Percentiles rank a stretch among this genome's conserved stretches.
phyloP scores from a whole-genome alignment of 2,329 filamentous ascomycete species.

The Volutella citrinella region DNA sequence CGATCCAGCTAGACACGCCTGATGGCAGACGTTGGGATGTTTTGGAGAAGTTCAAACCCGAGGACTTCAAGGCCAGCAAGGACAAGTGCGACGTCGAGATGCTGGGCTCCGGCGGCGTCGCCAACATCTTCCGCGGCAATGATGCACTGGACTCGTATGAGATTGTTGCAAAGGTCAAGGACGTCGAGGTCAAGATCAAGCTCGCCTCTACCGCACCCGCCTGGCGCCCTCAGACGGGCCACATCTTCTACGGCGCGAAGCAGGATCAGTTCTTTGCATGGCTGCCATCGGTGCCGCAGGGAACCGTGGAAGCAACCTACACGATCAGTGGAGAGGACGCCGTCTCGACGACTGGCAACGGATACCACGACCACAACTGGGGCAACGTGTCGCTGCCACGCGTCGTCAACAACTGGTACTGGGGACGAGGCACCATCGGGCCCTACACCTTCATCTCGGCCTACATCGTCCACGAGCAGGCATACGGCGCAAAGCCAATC shows the following conservation, averaged over 20 bases:
- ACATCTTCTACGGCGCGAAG: not conserved
- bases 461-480: not conserved
- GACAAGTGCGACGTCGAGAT: not conserved
- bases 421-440: not conserved
- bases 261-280: not conserved
- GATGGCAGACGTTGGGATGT: constrained; percentile 4
- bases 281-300: not conserved
- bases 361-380: not conserved
- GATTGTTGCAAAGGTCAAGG: not conserved
- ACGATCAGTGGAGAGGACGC: not conserved
- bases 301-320: not conserved
- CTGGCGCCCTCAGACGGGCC: not conserved
- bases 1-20: constrained; percentile 2
- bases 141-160: not conserved
- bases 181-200: not conserved
- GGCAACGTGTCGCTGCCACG: not conserved
- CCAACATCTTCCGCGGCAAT: not conserved
- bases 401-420: not conserved
- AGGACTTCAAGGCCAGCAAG: not conserved
- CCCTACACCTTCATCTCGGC: not conserved
- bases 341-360: not conserved
- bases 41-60: not conserved
- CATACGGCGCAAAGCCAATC: not conserved
- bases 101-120: not conserved
- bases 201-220: not conserved